Evolutionary conservation across 2,329 filamentous ascomycete species (phyloP), one percentile per base, ranked within the genome.

Genomic region (Fragosphaeria purpurea): DNA sequence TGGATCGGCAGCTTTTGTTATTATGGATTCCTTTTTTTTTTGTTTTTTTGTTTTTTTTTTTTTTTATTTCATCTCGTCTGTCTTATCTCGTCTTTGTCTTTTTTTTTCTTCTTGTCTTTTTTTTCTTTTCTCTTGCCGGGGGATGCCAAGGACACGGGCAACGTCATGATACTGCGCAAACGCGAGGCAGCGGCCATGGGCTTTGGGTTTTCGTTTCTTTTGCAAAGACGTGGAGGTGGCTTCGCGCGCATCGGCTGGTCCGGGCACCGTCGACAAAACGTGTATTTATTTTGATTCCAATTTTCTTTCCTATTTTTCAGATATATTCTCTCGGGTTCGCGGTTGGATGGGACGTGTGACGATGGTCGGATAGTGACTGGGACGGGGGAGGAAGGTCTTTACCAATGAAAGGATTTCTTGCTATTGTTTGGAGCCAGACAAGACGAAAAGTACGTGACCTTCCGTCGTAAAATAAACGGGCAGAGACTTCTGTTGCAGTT

Each of bases 191-290:
- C 5, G 39, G 30, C 10, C 34, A 34, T 9, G 11, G 22, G 31
- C 33, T 38, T 22, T 33, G 41, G 41, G 22, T 22, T 22, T 22
- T 22, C 22, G 2, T 22, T 22, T 22, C 22, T 22, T 22, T 22
- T 22, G 22, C 22, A 22, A 22, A 22, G 31, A 34, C 33, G 7
- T 31, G 35, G 32, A 42, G 42, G 43, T n/a, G 32, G 32, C 13
- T 39, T 41, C 7, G 41, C 44, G 41, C 40, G 46, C 37, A 44
- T 48, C 50, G 50, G 51, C 50, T 55, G 48, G 52, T 46, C 48
- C 46, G 48, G 39, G 22, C 34, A 30, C 33, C 38, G 33, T 31
- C 32, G 37, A 10, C 32, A 30, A 2, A 12, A 22, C 42, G 7
- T 50, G 13, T 13, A 22, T 9, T 41, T 22, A 30, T 35, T 47